Percentiles rank a stretch among this genome's conserved stretches.
Conservation (phyloP, 176 grass and related monocot species). For the Avena atlantica region DNA sequence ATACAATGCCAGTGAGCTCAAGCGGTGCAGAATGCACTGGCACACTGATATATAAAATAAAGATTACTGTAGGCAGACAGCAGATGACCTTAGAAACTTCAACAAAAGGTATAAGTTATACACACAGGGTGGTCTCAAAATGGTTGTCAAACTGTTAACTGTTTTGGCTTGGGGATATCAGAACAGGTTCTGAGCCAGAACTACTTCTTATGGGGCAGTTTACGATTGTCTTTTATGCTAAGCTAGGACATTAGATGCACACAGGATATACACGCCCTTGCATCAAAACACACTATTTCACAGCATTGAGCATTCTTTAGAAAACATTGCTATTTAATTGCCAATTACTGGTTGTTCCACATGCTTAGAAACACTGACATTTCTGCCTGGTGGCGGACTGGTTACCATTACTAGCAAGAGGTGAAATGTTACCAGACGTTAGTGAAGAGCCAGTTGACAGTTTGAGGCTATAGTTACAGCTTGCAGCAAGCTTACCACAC, state of each 20-base stretch:
- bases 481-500: slow-evolving; percentile 62
- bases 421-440: neutral
- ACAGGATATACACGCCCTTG: neutral
- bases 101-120: neutral
- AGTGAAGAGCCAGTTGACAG: neutral
- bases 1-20: slow-evolving; percentile 1
- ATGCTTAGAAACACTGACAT: neutral
- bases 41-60: neutral
- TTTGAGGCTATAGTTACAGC: neutral
- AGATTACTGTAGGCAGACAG: neutral
- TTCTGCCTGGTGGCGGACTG: neutral
- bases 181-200: neutral
- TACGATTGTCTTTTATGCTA: neutral
- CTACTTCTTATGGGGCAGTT: neutral
- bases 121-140: neutral
- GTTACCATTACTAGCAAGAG: neutral
- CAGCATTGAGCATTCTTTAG: neutral
- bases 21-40: neutral
- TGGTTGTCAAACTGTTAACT: neutral
- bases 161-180: slow-evolving; percentile 9
- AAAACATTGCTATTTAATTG: neutral
- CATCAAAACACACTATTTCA: neutral
- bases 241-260: neutral
- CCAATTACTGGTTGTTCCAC: neutral
- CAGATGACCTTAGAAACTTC: neutral